These are phyloP conservation scores for Tulasnella sp. DNA, from an alignment of 768 basidiomycete genomes.

Conservation along the genomic window DNA sequence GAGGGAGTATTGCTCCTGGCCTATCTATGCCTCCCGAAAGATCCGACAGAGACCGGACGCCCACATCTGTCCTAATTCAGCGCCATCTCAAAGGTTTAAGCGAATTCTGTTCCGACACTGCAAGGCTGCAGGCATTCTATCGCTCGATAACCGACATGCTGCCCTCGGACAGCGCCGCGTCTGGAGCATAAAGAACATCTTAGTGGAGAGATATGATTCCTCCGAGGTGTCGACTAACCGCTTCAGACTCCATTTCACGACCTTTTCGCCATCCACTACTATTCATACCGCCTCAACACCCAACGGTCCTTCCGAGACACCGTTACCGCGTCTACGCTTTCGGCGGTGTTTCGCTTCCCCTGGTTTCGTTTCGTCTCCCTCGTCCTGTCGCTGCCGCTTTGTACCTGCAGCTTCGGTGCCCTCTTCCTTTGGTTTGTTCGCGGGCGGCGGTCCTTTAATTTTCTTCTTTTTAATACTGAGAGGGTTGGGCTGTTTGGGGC, in stretches of 20 bases:
- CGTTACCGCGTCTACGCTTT: background rate
- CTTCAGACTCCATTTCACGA: background rate
- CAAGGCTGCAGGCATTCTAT: conserved; percentile 66
- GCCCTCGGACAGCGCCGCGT: conserved; percentile 37
- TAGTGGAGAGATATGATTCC: background rate
- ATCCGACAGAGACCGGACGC: conserved; percentile 59
- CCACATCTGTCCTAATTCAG: conserved; percentile 42
- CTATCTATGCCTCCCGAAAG: conserved; percentile 41
- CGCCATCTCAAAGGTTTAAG: conserved; percentile 49
- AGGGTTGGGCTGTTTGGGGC: conserved; percentile 88
- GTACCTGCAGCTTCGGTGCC: background rate
- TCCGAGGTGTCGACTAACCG: background rate
- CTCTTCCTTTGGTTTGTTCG: background rate
- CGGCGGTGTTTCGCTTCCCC: conserved; percentile 31
- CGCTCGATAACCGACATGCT: conserved; percentile 66
- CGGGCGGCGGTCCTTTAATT: conserved; percentile 33
- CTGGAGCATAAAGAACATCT: background rate
- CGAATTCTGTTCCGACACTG: conserved; percentile 65
- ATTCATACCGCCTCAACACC: background rate
- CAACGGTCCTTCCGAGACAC: background rate
- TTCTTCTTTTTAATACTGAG: conserved; percentile 91
- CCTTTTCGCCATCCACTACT: background rate
- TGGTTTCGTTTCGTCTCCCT: background rate
- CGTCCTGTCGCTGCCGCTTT: background rate
- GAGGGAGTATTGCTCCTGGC: conserved; percentile 36